Percentiles rank a stretch among this genome's conserved stretches.
Conservation (phyloP, 345 rosid genomes). For the Toxicodendron radicans region DNA sequence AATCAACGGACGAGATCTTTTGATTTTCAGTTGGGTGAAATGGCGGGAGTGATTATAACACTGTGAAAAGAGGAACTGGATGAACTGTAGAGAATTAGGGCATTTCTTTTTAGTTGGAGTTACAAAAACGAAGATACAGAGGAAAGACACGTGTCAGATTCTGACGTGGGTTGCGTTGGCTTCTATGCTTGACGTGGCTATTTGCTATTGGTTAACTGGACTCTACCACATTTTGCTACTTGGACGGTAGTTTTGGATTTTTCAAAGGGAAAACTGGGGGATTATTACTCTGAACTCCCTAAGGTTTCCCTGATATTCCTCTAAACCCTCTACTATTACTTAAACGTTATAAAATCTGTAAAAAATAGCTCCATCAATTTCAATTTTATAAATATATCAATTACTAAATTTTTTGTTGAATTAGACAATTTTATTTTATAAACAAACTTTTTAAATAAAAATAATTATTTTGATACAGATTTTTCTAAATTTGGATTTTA, state of each 20-base stretch:
- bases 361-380: too few species aligned
- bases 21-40: neutral
- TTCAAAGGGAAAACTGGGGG: too few species aligned
- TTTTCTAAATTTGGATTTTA: too few species aligned
- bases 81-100: slow-evolving; percentile 31
- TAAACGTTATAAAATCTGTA: too few species aligned
- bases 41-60: slow-evolving; percentile 30
- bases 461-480: too few species aligned
- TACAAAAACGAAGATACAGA: neutral
- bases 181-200: neutral
- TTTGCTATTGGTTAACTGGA: neutral
- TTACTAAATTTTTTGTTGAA: too few species aligned
- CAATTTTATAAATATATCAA: too few species aligned
- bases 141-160: neutral
- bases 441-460: too few species aligned
- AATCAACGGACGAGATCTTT: slow-evolving; percentile 5
- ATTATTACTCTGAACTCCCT: too few species aligned
- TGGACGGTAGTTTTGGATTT: neutral
- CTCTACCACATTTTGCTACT: neutral
- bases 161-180: neutral
- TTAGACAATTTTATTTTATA: too few species aligned
- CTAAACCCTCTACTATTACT: too few species aligned
- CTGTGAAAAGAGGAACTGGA: slow-evolving; percentile 17
- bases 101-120: neutral
- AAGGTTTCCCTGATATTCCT: too few species aligned